Evolutionary conservation across 2,329 filamentous ascomycete species (phyloP), one percentile per base, ranked within the genome.

Genomic region (Erysiphe pulchra): DNA sequence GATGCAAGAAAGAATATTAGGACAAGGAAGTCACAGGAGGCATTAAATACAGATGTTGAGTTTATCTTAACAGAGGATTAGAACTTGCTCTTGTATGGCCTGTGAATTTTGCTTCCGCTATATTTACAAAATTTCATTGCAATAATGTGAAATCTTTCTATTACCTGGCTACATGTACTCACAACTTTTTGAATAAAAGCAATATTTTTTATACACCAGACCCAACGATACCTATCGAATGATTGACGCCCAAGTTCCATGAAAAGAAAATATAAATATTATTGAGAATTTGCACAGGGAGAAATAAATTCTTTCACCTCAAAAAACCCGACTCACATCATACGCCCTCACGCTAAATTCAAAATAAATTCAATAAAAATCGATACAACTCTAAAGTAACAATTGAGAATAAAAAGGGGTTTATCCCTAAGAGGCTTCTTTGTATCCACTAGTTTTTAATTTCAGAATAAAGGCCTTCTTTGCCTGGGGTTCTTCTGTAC

Each of bases 271-370:
- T 13, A 13, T 34, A 7, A 34, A 34, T n/a, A n/a, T 9, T 14
- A 34, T 11, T 34, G 33, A 34, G 33, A 34, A 34, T 34, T 4
- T 6, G n/a, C 12, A 28, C 12, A 34, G n/a, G 11, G 33, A n/a
- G 11, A 34, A 34, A 11, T 14, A 34, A 34, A 14, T 6, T 34
- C n/a, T 34, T 34, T 14, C 12, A n/a, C 38, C n/a, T 13, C n/a
- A 40, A 40, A 13, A 20, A 40, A 40, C 8, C 38, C 12, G 14
- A 37, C 20, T 24, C 14, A 4, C n/a, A 40, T 20, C 33, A 50
- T 34, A 50, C 52, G 50, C 53, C 51, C 44, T 52, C 52, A 54
- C 54, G 53, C 52, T 56, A 55, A 53, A 54, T 55, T 48, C 52
- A 45, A 10, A 31, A 38, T 12, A 18, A 45, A 45, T 37, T n/a